Evolutionary conservation across 2,329 filamentous ascomycete species (phyloP), one percentile per base, ranked within the genome.

Genomic region (Nemania sp.): DNA sequence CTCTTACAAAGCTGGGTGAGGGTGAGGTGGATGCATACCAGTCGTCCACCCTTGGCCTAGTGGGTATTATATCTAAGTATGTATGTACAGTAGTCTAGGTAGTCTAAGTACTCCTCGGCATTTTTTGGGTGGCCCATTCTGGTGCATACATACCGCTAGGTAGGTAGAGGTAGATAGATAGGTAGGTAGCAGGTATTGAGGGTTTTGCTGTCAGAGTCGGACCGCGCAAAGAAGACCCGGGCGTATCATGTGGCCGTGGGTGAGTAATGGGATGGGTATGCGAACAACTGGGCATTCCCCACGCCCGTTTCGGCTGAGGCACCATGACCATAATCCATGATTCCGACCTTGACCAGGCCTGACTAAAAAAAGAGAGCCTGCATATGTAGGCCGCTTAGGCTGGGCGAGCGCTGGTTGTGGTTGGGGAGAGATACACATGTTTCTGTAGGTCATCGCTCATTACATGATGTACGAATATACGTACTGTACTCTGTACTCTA

Each of bases 321-420:
- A 57, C 24, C 47, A 22, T 51, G 47, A 5, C 20, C 24, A 24
- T 52, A 22, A 52, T 27, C n/a, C n/a, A n/a, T 45, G n/a, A 35
- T 35, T 35, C 32, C 29, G 60, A 27, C 54, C 47, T 26, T 53
- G 59, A 62, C 60, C 67, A 55, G 24, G 43, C 56, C 59, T 60
- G 58, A 68, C 66, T 68, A 68, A 68, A 68, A 68, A 62, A 65
- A 70, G 64, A 63, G 62, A n/a, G n/a, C n/a, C 18, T 60, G 68
- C 65, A 66, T 59, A 66, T 63, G 66, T 68, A 52, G 57, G 51
- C 55, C 24, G 49, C 52, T 47, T 65, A 57, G 65, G 68, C 68
- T 62, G 53, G 62, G 62, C 54, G 49, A 24, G 66, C 47, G 18
- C 43, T 52, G 45, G 62, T 61, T 62, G 35, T 51, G 43, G 62